Conservation (phyloP, 345 rosid genomes). For the Turnera subulata region DNA sequence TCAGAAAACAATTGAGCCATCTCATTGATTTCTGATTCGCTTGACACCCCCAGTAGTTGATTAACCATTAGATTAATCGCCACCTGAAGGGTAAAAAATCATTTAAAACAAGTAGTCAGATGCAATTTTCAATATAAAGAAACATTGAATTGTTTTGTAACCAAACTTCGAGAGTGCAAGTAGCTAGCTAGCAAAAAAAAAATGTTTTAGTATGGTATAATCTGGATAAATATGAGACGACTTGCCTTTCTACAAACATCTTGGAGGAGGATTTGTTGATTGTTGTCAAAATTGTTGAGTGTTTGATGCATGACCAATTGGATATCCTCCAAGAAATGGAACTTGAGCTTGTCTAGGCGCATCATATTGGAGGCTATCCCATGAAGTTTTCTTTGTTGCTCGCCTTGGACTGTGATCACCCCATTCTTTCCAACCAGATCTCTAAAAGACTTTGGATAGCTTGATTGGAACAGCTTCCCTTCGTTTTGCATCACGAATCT, state of each 20-base stretch:
- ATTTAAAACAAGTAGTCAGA: not conserved
- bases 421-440: conserved; percentile 88
- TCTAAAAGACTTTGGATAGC: conserved; percentile 80
- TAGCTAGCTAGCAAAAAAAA: too few species aligned
- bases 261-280: conserved; percentile 58
- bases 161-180: too few species aligned
- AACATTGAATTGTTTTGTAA: too few species aligned
- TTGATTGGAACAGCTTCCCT: conserved; percentile 75
- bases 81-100: conserved; percentile 35
- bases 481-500: conserved; percentile 73
- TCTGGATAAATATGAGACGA: not conserved
- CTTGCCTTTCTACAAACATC: conserved; percentile 83
- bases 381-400: conserved; percentile 72
- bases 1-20: conserved; percentile 74
- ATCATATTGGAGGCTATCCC: conserved; percentile 74
- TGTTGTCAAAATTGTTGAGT: conserved; percentile 31
- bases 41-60: conserved; percentile 63
- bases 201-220: too few species aligned
- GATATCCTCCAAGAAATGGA: conserved; percentile 60
- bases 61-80: conserved; percentile 85
- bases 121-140: too few species aligned
- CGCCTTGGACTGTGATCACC: conserved; percentile 71
- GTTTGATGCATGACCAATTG: conserved; percentile 53
- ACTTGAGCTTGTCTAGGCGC: conserved; percentile 67
- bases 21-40: conserved; percentile 59